These are phyloP conservation scores for Penicillium oxalicum DNA, from an alignment of 2,329 filamentous ascomycete genomes.

Conservation along the genomic window DNA sequence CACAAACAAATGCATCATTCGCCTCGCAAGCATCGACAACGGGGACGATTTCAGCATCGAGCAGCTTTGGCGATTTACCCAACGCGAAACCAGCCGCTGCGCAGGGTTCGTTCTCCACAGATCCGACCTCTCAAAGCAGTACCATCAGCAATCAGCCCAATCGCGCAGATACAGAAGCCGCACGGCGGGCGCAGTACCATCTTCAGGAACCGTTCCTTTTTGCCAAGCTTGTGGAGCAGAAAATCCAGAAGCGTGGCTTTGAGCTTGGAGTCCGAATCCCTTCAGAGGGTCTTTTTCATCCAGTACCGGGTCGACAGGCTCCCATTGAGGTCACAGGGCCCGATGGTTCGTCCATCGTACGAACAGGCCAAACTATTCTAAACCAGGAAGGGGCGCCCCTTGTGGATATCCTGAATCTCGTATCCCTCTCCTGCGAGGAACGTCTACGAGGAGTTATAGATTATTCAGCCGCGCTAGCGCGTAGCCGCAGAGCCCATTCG, in stretches of 20 bases:
- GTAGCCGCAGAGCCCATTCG: constrained; percentile 67
- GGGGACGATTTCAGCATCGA: constrained; percentile 36
- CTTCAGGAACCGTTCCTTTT: constrained; percentile 68
- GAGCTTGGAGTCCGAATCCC: constrained; percentile 56
- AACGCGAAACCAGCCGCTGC: constrained; percentile 50
- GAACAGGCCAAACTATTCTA: constrained; percentile 64
- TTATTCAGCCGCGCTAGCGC: constrained; percentile 66
- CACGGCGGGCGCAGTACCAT: constrained; percentile 61
- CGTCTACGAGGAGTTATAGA: constrained; percentile 69
- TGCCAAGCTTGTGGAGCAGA: constrained; percentile 52
- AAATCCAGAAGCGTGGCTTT: constrained; percentile 52
- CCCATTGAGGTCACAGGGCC: constrained; percentile 50
- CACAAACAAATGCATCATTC: constrained; percentile 41
- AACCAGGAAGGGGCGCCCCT: constrained; percentile 62
- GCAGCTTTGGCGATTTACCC: constrained; percentile 47
- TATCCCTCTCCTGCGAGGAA: constrained; percentile 79
- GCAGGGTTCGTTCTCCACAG: constrained; percentile 58
- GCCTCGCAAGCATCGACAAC: constrained; percentile 38
- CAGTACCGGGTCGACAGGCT: constrained; percentile 38
- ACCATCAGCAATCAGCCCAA: constrained; percentile 61
- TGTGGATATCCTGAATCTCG: constrained; percentile 72
- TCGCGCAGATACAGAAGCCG: constrained; percentile 55
- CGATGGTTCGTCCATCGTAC: constrained; percentile 57
- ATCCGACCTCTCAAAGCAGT: constrained; percentile 59
- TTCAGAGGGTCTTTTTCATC: constrained; percentile 49